Percentiles rank a stretch among this genome's conserved stretches.
phyloP scores from a whole-genome alignment of 768 basidiomycete genomes.

The Dioszegia hungarica region DNA sequence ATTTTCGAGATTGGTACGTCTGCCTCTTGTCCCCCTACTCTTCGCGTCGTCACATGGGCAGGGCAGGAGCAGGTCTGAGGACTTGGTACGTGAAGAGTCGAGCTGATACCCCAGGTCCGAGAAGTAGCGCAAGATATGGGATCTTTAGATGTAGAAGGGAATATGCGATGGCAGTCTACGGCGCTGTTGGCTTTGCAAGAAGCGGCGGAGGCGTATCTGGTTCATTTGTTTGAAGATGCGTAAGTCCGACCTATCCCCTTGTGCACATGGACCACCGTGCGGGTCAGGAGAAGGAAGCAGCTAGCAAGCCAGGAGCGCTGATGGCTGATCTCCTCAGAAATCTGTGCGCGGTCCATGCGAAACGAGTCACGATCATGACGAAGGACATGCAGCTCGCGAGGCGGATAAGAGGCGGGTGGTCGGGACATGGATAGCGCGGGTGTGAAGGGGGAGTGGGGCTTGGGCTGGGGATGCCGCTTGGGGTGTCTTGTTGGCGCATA shows the following conservation, averaged over 20 bases:
- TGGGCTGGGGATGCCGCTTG: not conserved
- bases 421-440: constrained; percentile 21
- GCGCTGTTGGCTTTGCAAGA: constrained; percentile 92
- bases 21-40: not conserved
- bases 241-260: constrained; percentile 54
- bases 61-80: no score
- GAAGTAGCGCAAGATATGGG: constrained; percentile 90
- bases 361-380: constrained; percentile 96
- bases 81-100: no score
- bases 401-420: constrained; percentile 87
- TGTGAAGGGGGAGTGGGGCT: not conserved
- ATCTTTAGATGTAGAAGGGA: constrained; percentile 57
- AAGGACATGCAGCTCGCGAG: constrained; percentile 94
- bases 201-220: constrained; percentile 67
- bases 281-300: no score
- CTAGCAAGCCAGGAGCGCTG: no score
- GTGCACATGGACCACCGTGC: no score
- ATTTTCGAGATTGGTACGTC: constrained; percentile 79
- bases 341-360: constrained; percentile 94
- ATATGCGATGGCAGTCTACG: constrained; percentile 89
- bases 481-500: not conserved
- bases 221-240: constrained; percentile 98
- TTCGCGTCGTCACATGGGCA: not conserved
- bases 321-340: no score
- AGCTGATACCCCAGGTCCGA: constrained; percentile 62